Percentiles rank a stretch among this genome's conserved stretches.
These are phyloP conservation scores for Melanomma pulvis-pyrius DNA, from an alignment of 495 filamentous ascomycete genomes.

Conservation along the genomic window DNA sequence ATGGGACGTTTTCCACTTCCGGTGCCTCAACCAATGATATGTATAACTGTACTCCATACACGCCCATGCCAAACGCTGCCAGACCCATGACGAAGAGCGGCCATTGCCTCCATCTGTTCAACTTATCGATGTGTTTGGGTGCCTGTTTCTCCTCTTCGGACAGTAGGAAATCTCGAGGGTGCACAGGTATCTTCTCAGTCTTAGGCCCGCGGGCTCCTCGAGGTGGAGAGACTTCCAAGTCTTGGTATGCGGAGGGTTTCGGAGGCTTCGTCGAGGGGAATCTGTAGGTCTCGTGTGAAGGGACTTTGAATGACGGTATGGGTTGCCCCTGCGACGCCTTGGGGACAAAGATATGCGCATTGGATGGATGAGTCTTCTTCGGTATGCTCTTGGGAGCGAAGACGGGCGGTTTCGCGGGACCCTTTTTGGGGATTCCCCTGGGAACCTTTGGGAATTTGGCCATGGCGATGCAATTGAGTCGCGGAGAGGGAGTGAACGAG, in stretches of 20 bases:
- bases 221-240: neutral
- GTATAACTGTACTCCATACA: constrained; percentile 37
- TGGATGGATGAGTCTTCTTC: neutral
- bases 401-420: constrained; percentile 1
- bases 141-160: constrained; percentile 1
- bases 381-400: neutral
- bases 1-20: constrained; percentile 24
- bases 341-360: neutral
- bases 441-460: constrained; percentile 25
- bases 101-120: constrained; percentile 19
- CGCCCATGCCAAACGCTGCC: constrained; percentile 28
- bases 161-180: neutral
- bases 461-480: constrained; percentile 23
- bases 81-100: constrained; percentile 31
- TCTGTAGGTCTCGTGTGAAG: neutral
- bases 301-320: neutral
- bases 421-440: constrained; percentile 4
- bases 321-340: neutral
- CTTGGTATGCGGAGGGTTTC: neutral
- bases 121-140: constrained; percentile 1
- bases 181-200: neutral
- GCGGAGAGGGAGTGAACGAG: neutral
- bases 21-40: constrained; percentile 26
- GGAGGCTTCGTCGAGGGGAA: neutral
- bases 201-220: neutral